These are phyloP conservation scores for Magnaporthiopsis rhizophila DNA, from an alignment of 2,329 filamentous ascomycete species.

Conservation along the genomic window DNA sequence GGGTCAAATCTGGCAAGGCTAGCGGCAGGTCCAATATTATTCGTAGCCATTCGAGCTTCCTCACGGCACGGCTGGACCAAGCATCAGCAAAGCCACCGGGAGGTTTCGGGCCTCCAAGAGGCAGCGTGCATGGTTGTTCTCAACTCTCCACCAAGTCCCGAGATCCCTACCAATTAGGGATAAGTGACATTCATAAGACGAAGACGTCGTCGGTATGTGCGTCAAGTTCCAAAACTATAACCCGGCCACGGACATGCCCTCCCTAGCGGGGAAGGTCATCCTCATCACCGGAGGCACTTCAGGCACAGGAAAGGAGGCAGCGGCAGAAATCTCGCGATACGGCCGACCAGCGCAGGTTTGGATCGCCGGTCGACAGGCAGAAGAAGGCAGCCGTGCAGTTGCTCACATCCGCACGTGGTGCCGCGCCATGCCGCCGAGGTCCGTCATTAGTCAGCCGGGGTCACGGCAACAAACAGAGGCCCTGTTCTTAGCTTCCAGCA, in stretches of 20 bases:
- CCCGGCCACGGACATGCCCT: slow-evolving; percentile 25
- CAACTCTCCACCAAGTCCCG: neutral
- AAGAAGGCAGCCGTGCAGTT: slow-evolving; percentile 26
- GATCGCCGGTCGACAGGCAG: slow-evolving; percentile 27
- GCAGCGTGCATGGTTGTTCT: no score
- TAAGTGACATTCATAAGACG: neutral
- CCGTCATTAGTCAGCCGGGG: neutral
- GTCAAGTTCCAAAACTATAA: neutral
- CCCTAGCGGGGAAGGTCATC: slow-evolving; percentile 32
- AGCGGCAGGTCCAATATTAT: no score
- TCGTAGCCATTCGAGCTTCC: no score
- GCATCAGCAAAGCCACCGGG: no score
- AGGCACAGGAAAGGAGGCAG: slow-evolving; percentile 38
- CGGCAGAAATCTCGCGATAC: slow-evolving; percentile 34
- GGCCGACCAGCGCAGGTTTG: slow-evolving; percentile 19
- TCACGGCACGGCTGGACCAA: no score
- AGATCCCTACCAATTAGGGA: no score
- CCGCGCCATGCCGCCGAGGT: neutral
- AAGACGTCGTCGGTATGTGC: neutral
- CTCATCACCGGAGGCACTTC: slow-evolving; percentile 40
- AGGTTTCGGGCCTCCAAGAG: no score
- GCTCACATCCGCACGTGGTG: slow-evolving; percentile 22
- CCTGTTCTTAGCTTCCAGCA: no score
- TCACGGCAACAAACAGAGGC: neutral
- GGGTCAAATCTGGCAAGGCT: no score